Evolutionary conservation across 441 rosid species (phyloP).

Genomic region (Theobroma grandiflorum): DNA sequence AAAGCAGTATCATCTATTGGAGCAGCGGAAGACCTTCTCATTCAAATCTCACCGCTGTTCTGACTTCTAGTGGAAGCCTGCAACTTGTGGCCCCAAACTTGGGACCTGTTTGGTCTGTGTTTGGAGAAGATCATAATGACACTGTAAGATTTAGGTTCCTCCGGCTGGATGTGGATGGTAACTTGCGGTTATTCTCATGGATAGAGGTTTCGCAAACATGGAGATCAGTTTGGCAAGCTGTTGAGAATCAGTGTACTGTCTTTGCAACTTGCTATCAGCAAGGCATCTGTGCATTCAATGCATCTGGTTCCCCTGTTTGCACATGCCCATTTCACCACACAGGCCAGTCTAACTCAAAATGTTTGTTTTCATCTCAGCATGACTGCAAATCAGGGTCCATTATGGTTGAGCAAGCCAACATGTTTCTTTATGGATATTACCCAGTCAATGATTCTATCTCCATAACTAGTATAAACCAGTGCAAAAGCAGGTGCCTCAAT

Average conservation of each 20-base stretch:
- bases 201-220: constrained; percentile 50
- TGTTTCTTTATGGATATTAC: constrained; percentile 66
- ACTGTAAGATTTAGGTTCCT: constrained; percentile 64
- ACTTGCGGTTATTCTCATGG: constrained; percentile 86
- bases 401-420: constrained; percentile 57
- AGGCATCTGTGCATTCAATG: constrained; percentile 64
- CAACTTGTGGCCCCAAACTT: constrained; percentile 48
- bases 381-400: constrained; percentile 46
- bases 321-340: constrained; percentile 54
- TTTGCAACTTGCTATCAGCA: constrained; percentile 80
- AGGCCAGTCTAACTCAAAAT: constrained; percentile 42
- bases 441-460: constrained; percentile 58
- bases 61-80: constrained; percentile 65
- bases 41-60: constrained; percentile 59
- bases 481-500: constrained; percentile 57
- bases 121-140: constrained; percentile 77
- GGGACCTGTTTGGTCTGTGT: constrained; percentile 61
- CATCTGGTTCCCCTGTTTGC: constrained; percentile 58
- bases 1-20: constrained; percentile 69
- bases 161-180: constrained; percentile 79
- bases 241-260: constrained; percentile 84
- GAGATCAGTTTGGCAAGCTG: constrained; percentile 90
- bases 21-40: constrained; percentile 43
- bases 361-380: constrained; percentile 56
- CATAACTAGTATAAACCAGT: constrained; percentile 52